Percentiles rank a stretch among this genome's conserved stretches.
phyloP scores from a whole-genome alignment of 495 filamentous ascomycete genomes.

The Lasiosphaeria ovina region DNA sequence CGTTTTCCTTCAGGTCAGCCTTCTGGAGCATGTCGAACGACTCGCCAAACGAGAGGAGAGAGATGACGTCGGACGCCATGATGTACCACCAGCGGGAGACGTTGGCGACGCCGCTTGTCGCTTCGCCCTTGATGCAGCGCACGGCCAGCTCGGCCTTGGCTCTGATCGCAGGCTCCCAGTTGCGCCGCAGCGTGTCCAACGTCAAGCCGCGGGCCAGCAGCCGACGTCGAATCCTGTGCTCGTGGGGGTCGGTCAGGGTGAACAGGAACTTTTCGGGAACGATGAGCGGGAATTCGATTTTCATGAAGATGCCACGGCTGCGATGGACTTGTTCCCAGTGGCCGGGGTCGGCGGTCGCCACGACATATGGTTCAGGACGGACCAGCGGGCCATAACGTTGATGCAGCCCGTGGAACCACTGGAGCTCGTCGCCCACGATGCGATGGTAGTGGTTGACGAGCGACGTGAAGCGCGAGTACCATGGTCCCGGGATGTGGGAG shows the following conservation, averaged over 20 bases:
- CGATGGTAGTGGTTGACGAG: slow-evolving; percentile 28
- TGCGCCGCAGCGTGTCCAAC: slow-evolving; percentile 11
- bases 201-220: slow-evolving; percentile 19
- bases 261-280: slow-evolving; percentile 17
- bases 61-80: slow-evolving; percentile 57
- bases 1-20: slow-evolving; percentile 38
- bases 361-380: slow-evolving; percentile 51
- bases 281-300: slow-evolving; percentile 14
- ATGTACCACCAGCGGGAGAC: slow-evolving; percentile 58
- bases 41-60: slow-evolving; percentile 57
- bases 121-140: slow-evolving; percentile 13
- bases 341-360: slow-evolving; percentile 49
- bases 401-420: slow-evolving; percentile 34
- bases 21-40: slow-evolving; percentile 54
- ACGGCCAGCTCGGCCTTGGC: slow-evolving; percentile 9
- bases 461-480: slow-evolving; percentile 38
- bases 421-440: slow-evolving; percentile 18
- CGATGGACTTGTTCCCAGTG: slow-evolving; percentile 58
- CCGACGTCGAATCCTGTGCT: slow-evolving; percentile 12
- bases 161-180: slow-evolving; percentile 18
- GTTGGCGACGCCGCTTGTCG: slow-evolving; percentile 31
- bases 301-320: slow-evolving; percentile 16
- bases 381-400: slow-evolving; percentile 52
- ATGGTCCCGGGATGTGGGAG: slow-evolving; percentile 50
- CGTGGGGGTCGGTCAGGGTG: slow-evolving; percentile 11